Evolutionary conservation across 2,329 filamentous ascomycete species (phyloP).

Genomic region (Lachnellula hyalina): DNA sequence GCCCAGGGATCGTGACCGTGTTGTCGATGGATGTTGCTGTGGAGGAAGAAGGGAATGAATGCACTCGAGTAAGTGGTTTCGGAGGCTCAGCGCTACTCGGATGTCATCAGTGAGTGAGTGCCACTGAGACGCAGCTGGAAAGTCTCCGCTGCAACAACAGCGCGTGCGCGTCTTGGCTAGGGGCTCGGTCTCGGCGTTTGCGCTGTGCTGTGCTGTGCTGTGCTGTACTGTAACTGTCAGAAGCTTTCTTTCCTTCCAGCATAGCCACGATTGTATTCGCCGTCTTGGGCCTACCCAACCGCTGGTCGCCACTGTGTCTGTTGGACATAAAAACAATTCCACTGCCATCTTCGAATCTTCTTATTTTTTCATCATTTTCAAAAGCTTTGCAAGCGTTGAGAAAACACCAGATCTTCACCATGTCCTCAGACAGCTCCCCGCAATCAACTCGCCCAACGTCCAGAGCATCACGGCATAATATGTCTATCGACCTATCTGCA

Average conservation of each 20-base stretch:
- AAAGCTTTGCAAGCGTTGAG: background rate
- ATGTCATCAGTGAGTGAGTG: too few relatives aligned
- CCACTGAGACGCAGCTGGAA: too few relatives aligned
- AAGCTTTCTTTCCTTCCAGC: background rate
- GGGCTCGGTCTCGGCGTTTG: too few relatives aligned
- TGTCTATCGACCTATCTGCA: conserved; percentile 66
- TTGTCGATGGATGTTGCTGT: too few relatives aligned
- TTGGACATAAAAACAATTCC: background rate
- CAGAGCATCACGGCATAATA: conserved; percentile 39
- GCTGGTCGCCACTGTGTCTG: background rate
- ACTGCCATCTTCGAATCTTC: background rate
- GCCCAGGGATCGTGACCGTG: too few relatives aligned
- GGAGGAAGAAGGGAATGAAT: too few relatives aligned
- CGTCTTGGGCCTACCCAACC: too few relatives aligned
- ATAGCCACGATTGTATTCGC: background rate
- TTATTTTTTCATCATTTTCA: background rate
- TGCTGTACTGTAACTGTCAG: background rate
- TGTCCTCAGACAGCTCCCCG: conserved; percentile 22
- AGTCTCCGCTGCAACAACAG: too few relatives aligned
- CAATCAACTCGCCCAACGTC: conserved; percentile 24
- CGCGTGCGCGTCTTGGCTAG: too few relatives aligned
- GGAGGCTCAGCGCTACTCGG: too few relatives aligned
- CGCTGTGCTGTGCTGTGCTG: background rate
- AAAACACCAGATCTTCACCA: conserved; percentile 2
- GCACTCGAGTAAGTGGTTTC: too few relatives aligned